These are phyloP conservation scores for Starmerella khaoyaiensis DNA, from an alignment of 805 yeast genomes.

Conservation along the genomic window DNA sequence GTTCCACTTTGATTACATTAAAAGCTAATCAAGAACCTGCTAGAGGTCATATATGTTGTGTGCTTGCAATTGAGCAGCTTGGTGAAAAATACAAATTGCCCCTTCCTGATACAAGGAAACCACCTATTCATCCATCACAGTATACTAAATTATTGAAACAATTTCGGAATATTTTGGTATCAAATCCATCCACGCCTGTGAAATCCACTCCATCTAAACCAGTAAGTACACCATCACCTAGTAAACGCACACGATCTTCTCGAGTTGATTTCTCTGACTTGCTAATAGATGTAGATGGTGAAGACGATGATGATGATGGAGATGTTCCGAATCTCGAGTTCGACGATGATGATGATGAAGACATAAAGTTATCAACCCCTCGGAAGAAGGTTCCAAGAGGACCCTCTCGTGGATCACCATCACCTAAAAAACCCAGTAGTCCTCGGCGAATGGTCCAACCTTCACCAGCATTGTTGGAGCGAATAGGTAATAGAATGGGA, in stretches of 20 bases:
- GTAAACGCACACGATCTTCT: not conserved
- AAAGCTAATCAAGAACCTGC: constrained; percentile 22
- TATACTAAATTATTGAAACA: constrained; percentile 12
- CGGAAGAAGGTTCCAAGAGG: constrained; percentile 6
- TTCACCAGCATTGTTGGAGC: constrained; percentile 1
- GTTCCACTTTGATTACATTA: constrained; percentile 15
- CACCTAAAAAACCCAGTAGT: constrained; percentile 11
- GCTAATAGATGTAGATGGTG: constrained; percentile 3
- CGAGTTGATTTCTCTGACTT: not conserved
- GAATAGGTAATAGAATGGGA: constrained; percentile 10
- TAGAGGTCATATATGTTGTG: constrained; percentile 19
- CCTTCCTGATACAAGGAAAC: constrained; percentile 9
- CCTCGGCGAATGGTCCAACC: constrained; percentile 9
- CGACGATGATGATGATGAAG: constrained; percentile 1
- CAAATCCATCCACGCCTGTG: constrained; percentile 1
- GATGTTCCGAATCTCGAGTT: not conserved
- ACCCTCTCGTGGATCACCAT: constrained; percentile 2
- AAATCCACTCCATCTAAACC: not conserved
- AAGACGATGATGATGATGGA: constrained; percentile 6
- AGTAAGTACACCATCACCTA: constrained; percentile 1
- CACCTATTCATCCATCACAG: constrained; percentile 20
- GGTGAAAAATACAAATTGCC: constrained; percentile 7
- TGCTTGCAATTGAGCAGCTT: constrained; percentile 17
- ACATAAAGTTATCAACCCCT: constrained; percentile 6
- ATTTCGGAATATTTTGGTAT: constrained; percentile 11